These are phyloP conservation scores for Aspergillus arachidicola DNA, from an alignment of 2,329 filamentous ascomycete species.

Conservation along the genomic window DNA sequence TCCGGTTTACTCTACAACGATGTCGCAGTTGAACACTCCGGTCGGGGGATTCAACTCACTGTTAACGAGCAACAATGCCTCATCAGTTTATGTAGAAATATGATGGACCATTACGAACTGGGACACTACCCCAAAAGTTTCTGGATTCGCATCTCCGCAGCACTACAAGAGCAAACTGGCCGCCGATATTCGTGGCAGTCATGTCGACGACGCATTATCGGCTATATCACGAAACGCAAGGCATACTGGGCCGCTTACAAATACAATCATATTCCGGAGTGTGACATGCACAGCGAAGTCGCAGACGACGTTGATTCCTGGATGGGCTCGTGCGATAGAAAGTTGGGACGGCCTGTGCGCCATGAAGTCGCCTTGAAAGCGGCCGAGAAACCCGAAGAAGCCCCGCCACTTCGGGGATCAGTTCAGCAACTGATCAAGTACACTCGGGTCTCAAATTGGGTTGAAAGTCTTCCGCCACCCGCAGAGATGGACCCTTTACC, in stretches of 20 bases:
- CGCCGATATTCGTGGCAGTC: constrained; percentile 34
- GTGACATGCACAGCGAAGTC: constrained; percentile 13
- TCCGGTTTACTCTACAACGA: not conserved
- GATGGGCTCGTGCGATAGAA: constrained; percentile 11
- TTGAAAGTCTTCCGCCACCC: constrained; percentile 11
- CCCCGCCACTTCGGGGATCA: constrained; percentile 1
- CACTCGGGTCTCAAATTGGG: constrained; percentile 16
- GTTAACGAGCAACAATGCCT: constrained; percentile 21
- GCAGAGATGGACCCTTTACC: constrained; percentile 14
- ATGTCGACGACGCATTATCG: constrained; percentile 28
- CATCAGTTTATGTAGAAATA: constrained; percentile 19
- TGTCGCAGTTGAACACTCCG: not conserved
- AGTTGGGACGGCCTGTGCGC: not conserved
- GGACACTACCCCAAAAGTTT: constrained; percentile 22
- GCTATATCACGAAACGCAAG: constrained; percentile 18
- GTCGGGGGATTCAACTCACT: constrained; percentile 13
- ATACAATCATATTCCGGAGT: not conserved
- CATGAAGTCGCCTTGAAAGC: constrained; percentile 1
- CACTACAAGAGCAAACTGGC: constrained; percentile 18
- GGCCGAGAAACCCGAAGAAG: constrained; percentile 6
- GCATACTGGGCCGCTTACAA: constrained; percentile 11
- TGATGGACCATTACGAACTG: constrained; percentile 19
- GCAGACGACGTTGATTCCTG: constrained; percentile 15
- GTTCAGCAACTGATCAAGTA: constrained; percentile 10
- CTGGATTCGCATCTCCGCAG: constrained; percentile 24